Conservation (phyloP, 495 filamentous ascomycete species). For the Lepraria neglecta region DNA sequence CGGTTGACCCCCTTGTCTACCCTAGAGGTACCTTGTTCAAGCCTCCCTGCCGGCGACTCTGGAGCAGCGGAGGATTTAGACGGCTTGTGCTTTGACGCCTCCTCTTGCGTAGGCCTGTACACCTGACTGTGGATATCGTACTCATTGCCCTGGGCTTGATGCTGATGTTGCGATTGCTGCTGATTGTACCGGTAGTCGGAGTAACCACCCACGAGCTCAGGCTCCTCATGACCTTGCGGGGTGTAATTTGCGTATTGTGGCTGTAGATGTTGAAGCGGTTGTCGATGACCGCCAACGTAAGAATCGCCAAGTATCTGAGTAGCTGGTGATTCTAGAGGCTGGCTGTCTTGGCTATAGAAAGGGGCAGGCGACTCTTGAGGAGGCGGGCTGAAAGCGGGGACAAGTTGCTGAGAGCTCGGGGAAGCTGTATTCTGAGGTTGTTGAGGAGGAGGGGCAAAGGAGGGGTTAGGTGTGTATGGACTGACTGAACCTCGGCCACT, state of each 20-base stretch:
- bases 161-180: slow-evolving; percentile 35
- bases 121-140: slow-evolving; percentile 70
- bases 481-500: slow-evolving; percentile 16
- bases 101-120: slow-evolving; percentile 67
- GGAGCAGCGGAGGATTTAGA: slow-evolving; percentile 42
- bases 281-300: slow-evolving; percentile 23
- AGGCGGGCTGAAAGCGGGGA: slow-evolving; percentile 23
- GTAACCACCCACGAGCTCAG: slow-evolving; percentile 43
- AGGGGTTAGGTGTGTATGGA: slow-evolving; percentile 24
- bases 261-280: slow-evolving; percentile 31
- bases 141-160: slow-evolving; percentile 36
- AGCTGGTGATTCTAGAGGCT: slow-evolving; percentile 25
- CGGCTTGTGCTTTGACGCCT: slow-evolving; percentile 49
- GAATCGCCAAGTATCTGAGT: slow-evolving; percentile 28
- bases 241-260: slow-evolving; percentile 33
- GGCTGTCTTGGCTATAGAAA: slow-evolving; percentile 33
- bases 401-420: slow-evolving; percentile 15
- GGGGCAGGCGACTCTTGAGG: slow-evolving; percentile 44
- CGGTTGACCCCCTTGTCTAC: slow-evolving; percentile 73
- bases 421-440: slow-evolving; percentile 29
- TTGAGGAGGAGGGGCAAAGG: slow-evolving; percentile 43
- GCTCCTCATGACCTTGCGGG: slow-evolving; percentile 26
- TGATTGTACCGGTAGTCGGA: slow-evolving; percentile 51
- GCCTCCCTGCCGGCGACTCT: slow-evolving; percentile 44
- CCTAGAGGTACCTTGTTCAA: slow-evolving; percentile 62